Base-by-base conservation (phyloP, 108 stramenopile genomes). In the Skeletonema potamos region DNA sequence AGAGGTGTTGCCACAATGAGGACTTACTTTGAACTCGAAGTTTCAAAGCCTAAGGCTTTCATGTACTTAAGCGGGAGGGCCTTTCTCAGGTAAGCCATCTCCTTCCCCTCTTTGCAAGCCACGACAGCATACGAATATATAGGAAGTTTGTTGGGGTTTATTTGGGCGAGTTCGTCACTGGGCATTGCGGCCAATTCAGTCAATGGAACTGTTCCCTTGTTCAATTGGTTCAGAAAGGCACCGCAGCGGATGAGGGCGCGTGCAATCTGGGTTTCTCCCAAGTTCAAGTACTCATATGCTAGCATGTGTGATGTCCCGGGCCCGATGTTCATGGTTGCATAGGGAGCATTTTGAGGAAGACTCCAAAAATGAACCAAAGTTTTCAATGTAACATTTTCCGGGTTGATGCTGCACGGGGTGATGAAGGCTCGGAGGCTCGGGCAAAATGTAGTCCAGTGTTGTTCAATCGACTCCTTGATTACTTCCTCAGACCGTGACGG, bases 201-300 rank as follows among this genome's bases (percentile, higher is more conserved):
- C 34, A 27, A 39, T 62, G 24, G 22, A 41, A 34, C 32, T 37
- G 61, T 62, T 6, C 24, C 39, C 64, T 64, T 44, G 27, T 24
- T 64, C 37, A 36, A 46, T 27, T 64, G 64, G 12, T 64, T 39
- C 22, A 64, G 43, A 28, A 64, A 64, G 20, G 43, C 64, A 39
- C 64, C 64, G 15, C 20, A 44, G 12, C 39, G 43, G 20, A 43
- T 43, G 36, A 64, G 28, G 0, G 39, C 27, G 0, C 15, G 27
- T 18, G 43, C 41, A 64, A 44, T 27, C 3, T 29, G 26, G 27
- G 18, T 12, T 9, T 39, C 64, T 1, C 26, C 24, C 15, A 64
- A 18, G 12, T 48, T 22, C 0, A 41, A 44, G 48, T 64, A 64
- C 29, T 64, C 64, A 4, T 64, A 46, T 0, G 64, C 64, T 0